Conservation (phyloP, 129 eudicot genomes). For the Flaveria sonorensis region DNA sequence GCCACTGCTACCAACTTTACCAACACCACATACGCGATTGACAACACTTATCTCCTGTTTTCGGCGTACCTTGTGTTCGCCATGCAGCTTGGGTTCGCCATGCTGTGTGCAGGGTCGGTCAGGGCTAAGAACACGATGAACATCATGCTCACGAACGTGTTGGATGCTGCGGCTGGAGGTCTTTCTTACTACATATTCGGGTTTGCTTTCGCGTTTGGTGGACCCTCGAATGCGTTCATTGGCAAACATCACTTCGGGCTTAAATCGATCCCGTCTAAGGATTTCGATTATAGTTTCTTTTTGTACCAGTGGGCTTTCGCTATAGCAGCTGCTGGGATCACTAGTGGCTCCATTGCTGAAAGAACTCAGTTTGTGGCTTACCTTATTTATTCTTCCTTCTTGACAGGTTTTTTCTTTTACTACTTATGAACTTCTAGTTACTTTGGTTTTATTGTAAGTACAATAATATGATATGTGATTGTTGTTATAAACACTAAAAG, state of each 20-base stretch:
- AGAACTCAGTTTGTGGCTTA: conserved; percentile 77
- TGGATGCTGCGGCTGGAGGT: conserved; percentile 73
- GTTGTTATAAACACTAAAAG: too few relatives aligned
- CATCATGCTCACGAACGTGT: conserved; percentile 72
- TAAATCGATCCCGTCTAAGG: conserved; percentile 30
- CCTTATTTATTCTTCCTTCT: conserved; percentile 62
- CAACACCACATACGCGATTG: conserved; percentile 51
- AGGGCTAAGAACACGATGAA: conserved; percentile 76
- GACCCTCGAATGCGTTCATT: conserved; percentile 53
- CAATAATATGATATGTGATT: too few relatives aligned
- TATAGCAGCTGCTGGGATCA: conserved; percentile 81
- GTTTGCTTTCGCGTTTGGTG: conserved; percentile 64
- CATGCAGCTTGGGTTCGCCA: conserved; percentile 81
- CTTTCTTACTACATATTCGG: conserved; percentile 63
- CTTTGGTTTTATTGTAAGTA: neutral
- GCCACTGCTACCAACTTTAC: conserved; percentile 34
- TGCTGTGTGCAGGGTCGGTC: conserved; percentile 78
- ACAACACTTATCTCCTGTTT: conserved; percentile 59
- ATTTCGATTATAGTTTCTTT: conserved; percentile 48
- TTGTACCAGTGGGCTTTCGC: conserved; percentile 83
- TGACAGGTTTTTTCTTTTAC: conserved; percentile 39
- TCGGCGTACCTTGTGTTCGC: conserved; percentile 74
- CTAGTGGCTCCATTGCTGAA: conserved; percentile 75
- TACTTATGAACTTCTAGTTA: neutral
- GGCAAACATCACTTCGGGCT: conserved; percentile 65